Percentiles rank a stretch among this genome's conserved stretches.
Evolutionary conservation across 352 stramenopile genomes (phyloP).

Genomic region (Plasmopara viticola): DNA sequence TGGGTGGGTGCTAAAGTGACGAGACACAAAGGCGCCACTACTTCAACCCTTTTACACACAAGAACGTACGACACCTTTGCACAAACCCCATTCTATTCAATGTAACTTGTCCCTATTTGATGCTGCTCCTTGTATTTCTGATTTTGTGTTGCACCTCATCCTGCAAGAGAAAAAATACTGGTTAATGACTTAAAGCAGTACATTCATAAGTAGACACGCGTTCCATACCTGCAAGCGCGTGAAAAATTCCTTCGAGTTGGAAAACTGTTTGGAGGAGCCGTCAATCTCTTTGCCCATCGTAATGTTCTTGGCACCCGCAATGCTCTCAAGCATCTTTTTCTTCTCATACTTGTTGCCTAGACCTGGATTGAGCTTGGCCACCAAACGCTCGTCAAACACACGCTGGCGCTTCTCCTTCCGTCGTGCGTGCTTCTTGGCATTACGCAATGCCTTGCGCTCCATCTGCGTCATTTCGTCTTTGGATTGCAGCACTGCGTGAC

Average conservation of each 20-base stretch:
- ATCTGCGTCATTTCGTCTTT: conserved; percentile 85
- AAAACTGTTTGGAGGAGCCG: conserved; percentile 76
- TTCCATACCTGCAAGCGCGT: conserved; percentile 51
- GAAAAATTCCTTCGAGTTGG: conserved; percentile 87
- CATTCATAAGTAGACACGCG: conserved; percentile 1
- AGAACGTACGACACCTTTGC: neutral
- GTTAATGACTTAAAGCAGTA: conserved; percentile 8
- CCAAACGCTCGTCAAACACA: conserved; percentile 87
- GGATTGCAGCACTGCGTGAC: conserved; percentile 68
- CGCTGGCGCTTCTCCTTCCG: conserved; percentile 88
- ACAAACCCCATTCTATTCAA: neutral
- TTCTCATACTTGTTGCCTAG: conserved; percentile 95
- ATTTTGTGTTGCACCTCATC: conserved; percentile 29
- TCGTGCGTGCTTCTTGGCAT: conserved; percentile 88
- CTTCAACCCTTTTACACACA: too few species aligned
- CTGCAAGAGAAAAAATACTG: conserved; percentile 27
- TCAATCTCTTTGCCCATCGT: conserved; percentile 80
- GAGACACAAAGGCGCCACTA: too few species aligned
- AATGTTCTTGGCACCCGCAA: conserved; percentile 75
- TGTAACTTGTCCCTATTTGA: neutral
- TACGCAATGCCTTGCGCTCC: conserved; percentile 80
- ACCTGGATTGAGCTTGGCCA: conserved; percentile 92
- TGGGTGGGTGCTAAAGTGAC: too few species aligned
- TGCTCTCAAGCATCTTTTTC: conserved; percentile 85
- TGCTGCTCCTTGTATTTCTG: neutral